Base-by-base conservation (phyloP, 129 eudicot genomes). In the Smallanthus sonchifolius region DNA sequence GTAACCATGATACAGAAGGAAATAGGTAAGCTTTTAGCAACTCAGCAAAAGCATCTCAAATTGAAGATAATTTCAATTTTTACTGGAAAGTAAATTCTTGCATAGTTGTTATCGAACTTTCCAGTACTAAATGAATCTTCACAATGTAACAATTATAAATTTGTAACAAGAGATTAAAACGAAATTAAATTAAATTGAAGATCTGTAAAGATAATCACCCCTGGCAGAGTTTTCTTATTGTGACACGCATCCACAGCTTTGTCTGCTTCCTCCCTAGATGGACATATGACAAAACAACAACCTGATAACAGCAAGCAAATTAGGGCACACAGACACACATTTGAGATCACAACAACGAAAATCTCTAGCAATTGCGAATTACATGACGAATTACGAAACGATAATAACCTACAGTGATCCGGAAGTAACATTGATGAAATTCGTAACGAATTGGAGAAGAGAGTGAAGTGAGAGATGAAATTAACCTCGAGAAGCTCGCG, bases 191-290 rank as follows among this genome's bases (percentile, higher is more conserved):
- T 55, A 3, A 7, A 47, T 54, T 5, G 42, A 80, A 86, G 84
- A 81, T 81, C 69, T 45, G 44, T 51, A 45, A 76, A 80, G 52
- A 17, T 20, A 79, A 87, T 83, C 76, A 93, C 98, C 81, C 98
- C 98, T 16, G 98, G 96, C 38, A 94, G 82, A 37, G 97, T 90
- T 83, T 83, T 90, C 84, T 90, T 86, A 78, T 94, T 86, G 79
- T 94, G 98, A 70, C 87, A 94, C 42, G 91, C 98, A 74, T 80
- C 77, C 57, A 94, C 92, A 3, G 89, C 97, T 84, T 94, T 94
- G 85, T 94, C 98, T 10, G 97, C 97, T 81, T 94, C 98, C 60
- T 90, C 87, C 72, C 97, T 84, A 38, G 98, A 88, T 73, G 98
- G 96, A 81, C 98, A 94, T 54, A 86, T 82, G 59, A 94, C 82